Percentiles rank a stretch among this genome's conserved stretches.
phyloP scores from a whole-genome alignment of 768 basidiomycete genomes.

The Fomitopsis serialis region DNA sequence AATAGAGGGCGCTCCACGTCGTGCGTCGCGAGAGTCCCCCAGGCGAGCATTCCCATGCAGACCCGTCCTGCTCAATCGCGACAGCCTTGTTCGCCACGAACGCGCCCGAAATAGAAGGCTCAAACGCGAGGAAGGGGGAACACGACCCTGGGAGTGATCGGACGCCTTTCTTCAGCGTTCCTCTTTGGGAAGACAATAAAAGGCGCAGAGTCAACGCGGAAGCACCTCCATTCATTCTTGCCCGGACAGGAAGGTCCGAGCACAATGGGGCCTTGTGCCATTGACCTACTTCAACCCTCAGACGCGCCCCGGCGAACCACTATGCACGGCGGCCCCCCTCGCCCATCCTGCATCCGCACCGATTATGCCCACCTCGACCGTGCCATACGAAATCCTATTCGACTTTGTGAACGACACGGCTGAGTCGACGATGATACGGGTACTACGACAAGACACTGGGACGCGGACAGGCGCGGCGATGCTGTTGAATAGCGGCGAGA shows the following conservation, averaged over 20 bases:
- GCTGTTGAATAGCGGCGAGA: conserved; percentile 35
- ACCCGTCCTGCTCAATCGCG: not conserved
- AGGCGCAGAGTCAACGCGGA: not conserved
- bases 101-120: not conserved
- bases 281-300: not conserved
- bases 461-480: conserved; percentile 28
- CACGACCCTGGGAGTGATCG: not conserved
- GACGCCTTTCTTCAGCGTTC: conserved; percentile 2
- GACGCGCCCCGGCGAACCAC: not conserved
- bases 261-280: not conserved
- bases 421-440: conserved; percentile 34
- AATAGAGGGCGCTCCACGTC: conserved; percentile 2
- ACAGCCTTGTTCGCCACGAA: not conserved
- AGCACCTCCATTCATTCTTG: not conserved
- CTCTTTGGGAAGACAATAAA: conserved; percentile 17
- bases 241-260: not conserved
- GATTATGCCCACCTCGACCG: conserved; percentile 38
- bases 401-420: conserved; percentile 46
- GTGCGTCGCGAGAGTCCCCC: not conserved
- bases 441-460: conserved; percentile 26
- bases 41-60: not conserved
- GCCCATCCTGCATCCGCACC: not conserved
- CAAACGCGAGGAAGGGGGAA: not conserved
- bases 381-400: conserved; percentile 48
- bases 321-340: not conserved